Evolutionary conservation across 2,329 filamentous ascomycete genomes (phyloP).

Genomic region (Trichoderma brevicompactum): DNA sequence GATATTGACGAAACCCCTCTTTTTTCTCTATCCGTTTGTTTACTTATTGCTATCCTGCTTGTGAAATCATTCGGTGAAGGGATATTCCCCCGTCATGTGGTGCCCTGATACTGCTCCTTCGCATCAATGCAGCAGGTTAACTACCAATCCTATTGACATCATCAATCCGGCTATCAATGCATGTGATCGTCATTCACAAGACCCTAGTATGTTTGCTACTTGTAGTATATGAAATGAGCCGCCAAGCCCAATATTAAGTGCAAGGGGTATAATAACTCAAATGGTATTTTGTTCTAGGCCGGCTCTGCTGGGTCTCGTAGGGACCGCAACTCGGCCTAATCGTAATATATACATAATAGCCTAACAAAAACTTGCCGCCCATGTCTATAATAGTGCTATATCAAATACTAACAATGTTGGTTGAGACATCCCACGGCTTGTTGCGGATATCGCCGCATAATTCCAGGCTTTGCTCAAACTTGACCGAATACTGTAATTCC

Average conservation of each 20-base stretch:
- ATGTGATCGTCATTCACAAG: background rate
- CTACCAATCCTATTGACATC: background rate
- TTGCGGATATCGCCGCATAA: background rate
- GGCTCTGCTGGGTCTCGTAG: background rate
- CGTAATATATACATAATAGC: slow-evolving; percentile 20
- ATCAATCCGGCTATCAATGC: background rate
- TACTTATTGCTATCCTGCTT: too few species aligned
- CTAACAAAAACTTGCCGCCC: slow-evolving; percentile 5
- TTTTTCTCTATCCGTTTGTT: background rate
- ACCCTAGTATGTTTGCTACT: background rate
- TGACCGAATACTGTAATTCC: slow-evolving; percentile 36
- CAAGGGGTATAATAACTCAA: background rate
- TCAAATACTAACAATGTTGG: background rate
- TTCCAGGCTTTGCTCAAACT: background rate
- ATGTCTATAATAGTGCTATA: background rate
- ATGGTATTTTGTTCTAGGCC: background rate
- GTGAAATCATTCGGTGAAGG: background rate
- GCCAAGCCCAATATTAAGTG: background rate
- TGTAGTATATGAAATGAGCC: background rate
- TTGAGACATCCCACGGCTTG: background rate
- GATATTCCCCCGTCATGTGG: background rate
- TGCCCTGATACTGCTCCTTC: background rate
- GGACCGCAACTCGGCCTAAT: background rate
- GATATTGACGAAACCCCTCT: background rate
- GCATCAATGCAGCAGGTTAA: background rate